These are phyloP conservation scores for Fusarium austroafricanum DNA, from an alignment of 2,329 filamentous ascomycete genomes.

Conservation along the genomic window DNA sequence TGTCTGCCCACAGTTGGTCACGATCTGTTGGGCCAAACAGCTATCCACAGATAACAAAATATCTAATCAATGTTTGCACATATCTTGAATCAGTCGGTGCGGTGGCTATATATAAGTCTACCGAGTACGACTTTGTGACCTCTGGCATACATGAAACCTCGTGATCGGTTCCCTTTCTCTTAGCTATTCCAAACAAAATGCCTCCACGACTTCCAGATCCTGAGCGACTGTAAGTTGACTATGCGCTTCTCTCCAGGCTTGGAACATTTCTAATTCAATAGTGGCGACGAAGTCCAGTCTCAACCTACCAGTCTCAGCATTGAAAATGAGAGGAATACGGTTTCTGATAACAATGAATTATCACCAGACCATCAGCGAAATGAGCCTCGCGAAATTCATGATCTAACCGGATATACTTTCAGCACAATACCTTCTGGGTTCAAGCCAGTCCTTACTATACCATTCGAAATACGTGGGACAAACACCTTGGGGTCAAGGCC, in stretches of 20 bases:
- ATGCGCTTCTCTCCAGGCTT: accelerated
- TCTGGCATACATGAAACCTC: background rate
- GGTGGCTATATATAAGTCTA: background rate
- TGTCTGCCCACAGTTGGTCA: background rate
- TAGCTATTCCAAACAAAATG: background rate
- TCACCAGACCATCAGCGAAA: too few species aligned
- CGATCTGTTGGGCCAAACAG: background rate
- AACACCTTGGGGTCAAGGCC: background rate
- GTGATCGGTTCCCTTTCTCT: background rate
- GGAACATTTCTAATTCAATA: background rate
- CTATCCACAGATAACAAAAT: background rate
- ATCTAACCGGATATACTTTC: background rate
- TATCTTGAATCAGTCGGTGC: too few species aligned
- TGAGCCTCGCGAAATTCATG: background rate
- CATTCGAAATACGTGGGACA: background rate
- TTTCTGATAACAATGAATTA: too few species aligned
- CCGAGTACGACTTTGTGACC: too few species aligned
- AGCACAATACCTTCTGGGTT: background rate
- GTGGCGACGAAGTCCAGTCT: background rate
- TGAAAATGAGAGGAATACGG: background rate
- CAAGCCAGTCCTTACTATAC: background rate
- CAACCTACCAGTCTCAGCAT: background rate
- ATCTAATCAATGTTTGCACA: background rate
- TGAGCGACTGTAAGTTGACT: background rate
- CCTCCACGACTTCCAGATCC: background rate